Evolutionary conservation across 352 stramenopile species (phyloP), one percentile per base, ranked within the genome.

Genomic region (Plasmopara muralis): DNA sequence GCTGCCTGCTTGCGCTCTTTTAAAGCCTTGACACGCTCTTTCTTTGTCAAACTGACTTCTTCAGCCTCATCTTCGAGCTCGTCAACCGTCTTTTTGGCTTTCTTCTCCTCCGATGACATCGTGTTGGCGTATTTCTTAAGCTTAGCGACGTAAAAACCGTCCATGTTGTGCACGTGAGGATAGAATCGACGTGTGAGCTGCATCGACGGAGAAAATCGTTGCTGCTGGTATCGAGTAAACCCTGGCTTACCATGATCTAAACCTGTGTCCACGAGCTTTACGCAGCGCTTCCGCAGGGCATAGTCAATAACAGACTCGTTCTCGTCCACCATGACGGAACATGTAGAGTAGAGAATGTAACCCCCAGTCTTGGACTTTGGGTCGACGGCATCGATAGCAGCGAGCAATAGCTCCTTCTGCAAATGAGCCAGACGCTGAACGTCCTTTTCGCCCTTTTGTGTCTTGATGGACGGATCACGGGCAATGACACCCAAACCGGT

Each of bases 101-200:
- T 77, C 9, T 82, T 73, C 43, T 85, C 82, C 12, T 93, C 76
- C 29, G 71, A 79, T 7, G 85, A 82, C 55, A 80, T 76, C 61
- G 70, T 87, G 56, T 99, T 98, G 42, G 95, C 95, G 41, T 98
- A 91, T 75, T 99, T 99, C 66, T 98, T 96, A 47, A 99, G 95
- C 78, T 99, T 99, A 35, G 94, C 96, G 30, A 99, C 96, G 74
- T 97, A 99, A 74, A 99, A 99, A 35, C 97, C 97, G 74, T 99
- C 97, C 96, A 99, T 99, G 77, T 99, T 99, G 83, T 99, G 97
- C 62, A 95, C 96, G 67, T 99, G 97, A 38, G 97, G 97, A 77
- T 99, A 99, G 67, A 99, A 99, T 48, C 97, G 83, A 31, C 95
- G 70, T 35, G 96, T 98, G 38, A 98, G 74, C 16, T 83, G 78